Percentiles rank a stretch among this genome's conserved stretches.
Conservation (phyloP, 2,329 filamentous ascomycete genomes). For the Fusarium tanahbumbuense region DNA sequence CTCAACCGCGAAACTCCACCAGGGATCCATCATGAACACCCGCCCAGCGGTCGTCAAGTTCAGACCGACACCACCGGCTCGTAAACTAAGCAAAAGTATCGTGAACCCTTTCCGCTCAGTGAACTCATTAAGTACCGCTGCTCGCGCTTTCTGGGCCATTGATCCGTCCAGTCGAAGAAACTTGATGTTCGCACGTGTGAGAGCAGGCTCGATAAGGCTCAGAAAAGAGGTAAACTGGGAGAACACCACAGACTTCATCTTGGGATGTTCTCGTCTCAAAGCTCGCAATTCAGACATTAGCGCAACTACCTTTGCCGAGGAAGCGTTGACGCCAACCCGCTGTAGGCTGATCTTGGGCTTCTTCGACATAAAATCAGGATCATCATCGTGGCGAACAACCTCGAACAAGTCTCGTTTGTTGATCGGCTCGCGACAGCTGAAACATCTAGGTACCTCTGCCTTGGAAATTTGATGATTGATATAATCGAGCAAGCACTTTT, state of each 20-base stretch:
- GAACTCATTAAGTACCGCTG: constrained; percentile 82
- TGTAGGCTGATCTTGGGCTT: constrained; percentile 69
- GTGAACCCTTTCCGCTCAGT: constrained; percentile 68
- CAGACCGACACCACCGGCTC: constrained; percentile 92
- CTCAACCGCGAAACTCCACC: constrained; percentile 98
- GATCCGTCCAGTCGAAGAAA: constrained; percentile 92
- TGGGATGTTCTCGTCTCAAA: constrained; percentile 72
- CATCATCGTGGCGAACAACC: constrained; percentile 82
- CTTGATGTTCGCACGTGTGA: constrained; percentile 76
- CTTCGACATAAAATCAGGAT: constrained; percentile 58
- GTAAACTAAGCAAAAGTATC: constrained; percentile 84
- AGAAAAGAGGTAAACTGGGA: constrained; percentile 98
- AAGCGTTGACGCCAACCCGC: constrained; percentile 70
- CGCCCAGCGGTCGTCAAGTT: constrained; percentile 90
- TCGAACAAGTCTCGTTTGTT: constrained; percentile 90
- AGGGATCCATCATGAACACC: constrained; percentile 99
- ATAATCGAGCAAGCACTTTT: constrained; percentile 89
- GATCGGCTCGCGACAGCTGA: constrained; percentile 88
- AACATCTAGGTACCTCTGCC: constrained; percentile 81
- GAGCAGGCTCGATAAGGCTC: constrained; percentile 86
- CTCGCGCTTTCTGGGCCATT: constrained; percentile 86
- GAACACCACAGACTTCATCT: constrained; percentile 91
- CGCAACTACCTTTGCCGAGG: constrained; percentile 88
- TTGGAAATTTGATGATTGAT: constrained; percentile 88
- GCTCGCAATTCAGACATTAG: constrained; percentile 80